A percentile compares a stretch with the other conserved stretches of the same genome.
Evolutionary conservation across 2,329 filamentous ascomycete species (phyloP).

Genomic region (Colletotrichum lupini): DNA sequence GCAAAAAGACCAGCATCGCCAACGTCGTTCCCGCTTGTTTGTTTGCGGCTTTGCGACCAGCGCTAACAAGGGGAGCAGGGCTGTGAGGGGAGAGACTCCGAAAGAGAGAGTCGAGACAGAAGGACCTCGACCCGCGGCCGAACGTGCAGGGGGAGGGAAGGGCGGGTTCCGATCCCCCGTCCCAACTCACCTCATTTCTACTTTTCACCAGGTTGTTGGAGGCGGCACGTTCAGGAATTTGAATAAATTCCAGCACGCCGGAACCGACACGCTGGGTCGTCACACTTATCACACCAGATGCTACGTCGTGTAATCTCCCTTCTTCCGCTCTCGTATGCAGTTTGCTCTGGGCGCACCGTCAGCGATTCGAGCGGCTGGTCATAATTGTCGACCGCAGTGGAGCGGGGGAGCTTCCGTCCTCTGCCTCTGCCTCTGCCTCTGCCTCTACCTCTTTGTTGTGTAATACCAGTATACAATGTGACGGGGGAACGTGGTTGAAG

Average conservation of each 20-base stretch:
- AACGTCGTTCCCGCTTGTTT: background rate
- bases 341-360: constrained; percentile 7
- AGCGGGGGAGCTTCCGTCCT: background rate
- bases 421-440: background rate
- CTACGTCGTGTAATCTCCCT: constrained; percentile 13
- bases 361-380: background rate
- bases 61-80: background rate
- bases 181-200: background rate
- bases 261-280: background rate
- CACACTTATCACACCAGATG: constrained; percentile 19
- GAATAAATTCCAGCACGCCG: background rate
- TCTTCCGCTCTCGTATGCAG: background rate
- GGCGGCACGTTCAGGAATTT: background rate
- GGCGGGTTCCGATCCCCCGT: background rate
- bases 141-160: background rate
- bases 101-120: background rate
- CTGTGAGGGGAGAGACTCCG: background rate
- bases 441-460: background rate
- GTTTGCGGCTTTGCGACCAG: background rate
- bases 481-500: background rate
- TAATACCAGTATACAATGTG: background rate
- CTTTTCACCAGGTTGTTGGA: background rate
- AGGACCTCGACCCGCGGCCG: background rate
- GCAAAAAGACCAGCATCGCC: background rate
- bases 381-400: background rate